Evolutionary conservation across 768 basidiomycete species (phyloP), one percentile per base, ranked within the genome.

Genomic region (Fomitopsis serialis): DNA sequence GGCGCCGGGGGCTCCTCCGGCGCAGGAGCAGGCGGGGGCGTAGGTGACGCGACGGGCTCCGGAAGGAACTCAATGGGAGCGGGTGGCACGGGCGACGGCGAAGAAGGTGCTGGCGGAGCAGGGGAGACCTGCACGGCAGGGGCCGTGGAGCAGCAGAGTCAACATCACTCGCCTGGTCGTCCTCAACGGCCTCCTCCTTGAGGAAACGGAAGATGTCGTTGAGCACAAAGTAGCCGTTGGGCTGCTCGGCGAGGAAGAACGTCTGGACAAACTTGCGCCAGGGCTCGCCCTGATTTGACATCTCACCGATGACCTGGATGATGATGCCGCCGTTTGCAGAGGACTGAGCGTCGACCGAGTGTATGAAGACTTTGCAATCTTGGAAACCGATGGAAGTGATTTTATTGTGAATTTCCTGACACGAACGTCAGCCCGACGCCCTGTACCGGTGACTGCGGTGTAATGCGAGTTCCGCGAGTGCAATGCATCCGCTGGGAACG

Each of bases 131-230:
- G 48, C 21, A 54, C 36, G 6, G 52, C 37, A 19, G 45, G 47
- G 15, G 43, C 56, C 43, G 48, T 64, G 40, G 61, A 8, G 63
- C 51, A 32, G 74, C 70, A 34, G 78, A 58, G 50, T 79, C 84
- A 56, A 69, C 73, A 66, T 67, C 78, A 45, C 87, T 86, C 53
- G 70, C 74, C 64, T 70, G 78, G 44, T 89, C 89, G 52, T 91
- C 92, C 59, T 92, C 92, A 50, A 90, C 85, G 8, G 81, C 74
- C 66, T 98, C 94, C 74, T 98, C 97, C 76, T 97, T 98, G 58
- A 99, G 78, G 80, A 97, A 98, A 55, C 97, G 89, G 85, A 98
- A 99, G 76, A 98, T 98, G 75, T 99, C 97, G 73, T 99, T 99
- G 72, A 99, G 85, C 59, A 99, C 97, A 68, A 96, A 99, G 77